A percentile compares a stretch with the other conserved stretches of the same genome.
phyloP scores from a whole-genome alignment of 306 rosid species.

The Quercus engelmannii region DNA sequence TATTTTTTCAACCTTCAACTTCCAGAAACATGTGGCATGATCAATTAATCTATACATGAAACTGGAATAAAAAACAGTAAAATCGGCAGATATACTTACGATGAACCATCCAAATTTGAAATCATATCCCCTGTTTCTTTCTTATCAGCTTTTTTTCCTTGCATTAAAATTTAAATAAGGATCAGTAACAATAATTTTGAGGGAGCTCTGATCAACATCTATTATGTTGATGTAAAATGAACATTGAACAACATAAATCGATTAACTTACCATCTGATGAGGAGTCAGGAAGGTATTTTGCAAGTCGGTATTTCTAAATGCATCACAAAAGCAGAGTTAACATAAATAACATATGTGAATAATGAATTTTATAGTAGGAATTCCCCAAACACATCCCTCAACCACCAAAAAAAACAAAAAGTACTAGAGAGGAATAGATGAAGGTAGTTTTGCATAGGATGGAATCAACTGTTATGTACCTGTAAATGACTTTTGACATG shows the following conservation, averaged over 20 bases:
- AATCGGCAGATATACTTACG: constrained; percentile 61
- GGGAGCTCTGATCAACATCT: background rate
- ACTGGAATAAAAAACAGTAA: constrained; percentile 9
- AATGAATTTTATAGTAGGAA: background rate
- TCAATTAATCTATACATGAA: constrained; percentile 12
- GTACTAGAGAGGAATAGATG: background rate
- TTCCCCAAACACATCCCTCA: constrained; percentile 4
- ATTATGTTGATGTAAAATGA: background rate
- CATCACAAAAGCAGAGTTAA: constrained; percentile 32
- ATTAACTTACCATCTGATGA: constrained; percentile 78
- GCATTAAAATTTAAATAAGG: constrained; percentile 38
- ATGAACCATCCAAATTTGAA: constrained; percentile 80
- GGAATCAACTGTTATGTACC: constrained; percentile 33
- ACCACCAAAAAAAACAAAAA: background rate
- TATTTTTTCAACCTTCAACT: background rate
- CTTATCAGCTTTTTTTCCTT: constrained; percentile 86
- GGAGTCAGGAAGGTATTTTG: constrained; percentile 87
- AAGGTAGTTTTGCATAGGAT: background rate
- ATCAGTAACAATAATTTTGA: constrained; percentile 26
- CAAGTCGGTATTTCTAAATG: constrained; percentile 92
- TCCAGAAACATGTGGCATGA: constrained; percentile 3
- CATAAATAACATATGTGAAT: constrained; percentile 2
- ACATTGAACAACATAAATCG: constrained; percentile 17
- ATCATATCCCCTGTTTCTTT: constrained; percentile 79
- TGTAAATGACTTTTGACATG: constrained; percentile 98